Conservation (phyloP, 106 monocot genomes). For the Chionographis japonica region DNA sequence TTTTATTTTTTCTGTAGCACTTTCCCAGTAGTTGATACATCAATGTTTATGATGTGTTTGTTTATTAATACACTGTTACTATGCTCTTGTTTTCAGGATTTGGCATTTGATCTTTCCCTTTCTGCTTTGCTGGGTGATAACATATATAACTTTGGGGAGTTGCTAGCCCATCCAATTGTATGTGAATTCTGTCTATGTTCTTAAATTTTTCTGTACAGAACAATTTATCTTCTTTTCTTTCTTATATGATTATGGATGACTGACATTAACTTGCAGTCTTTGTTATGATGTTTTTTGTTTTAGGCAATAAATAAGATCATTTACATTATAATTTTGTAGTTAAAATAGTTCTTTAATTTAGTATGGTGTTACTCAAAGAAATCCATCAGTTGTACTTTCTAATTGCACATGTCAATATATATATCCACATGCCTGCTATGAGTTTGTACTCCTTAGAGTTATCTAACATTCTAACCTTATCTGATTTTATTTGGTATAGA, state of each 20-base stretch:
- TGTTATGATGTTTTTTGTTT: not conserved
- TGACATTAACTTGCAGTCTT: not conserved
- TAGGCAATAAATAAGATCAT: not conserved
- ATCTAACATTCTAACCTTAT: too few species aligned
- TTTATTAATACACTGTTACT: not conserved
- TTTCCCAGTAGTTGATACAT: not conserved
- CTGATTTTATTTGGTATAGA: too few species aligned
- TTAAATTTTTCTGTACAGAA: not conserved
- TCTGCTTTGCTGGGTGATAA: slow-evolving; percentile 71
- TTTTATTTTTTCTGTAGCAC: not conserved
- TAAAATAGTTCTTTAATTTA: too few species aligned
- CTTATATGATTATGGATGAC: too few species aligned
- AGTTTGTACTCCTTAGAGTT: too few species aligned
- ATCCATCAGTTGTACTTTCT: too few species aligned
- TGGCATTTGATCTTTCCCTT: slow-evolving; percentile 76
- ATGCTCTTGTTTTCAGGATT: slow-evolving; percentile 42
- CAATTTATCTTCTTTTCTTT: not conserved
- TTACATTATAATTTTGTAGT: not conserved
- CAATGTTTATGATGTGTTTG: too few species aligned
- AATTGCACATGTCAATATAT: too few species aligned
- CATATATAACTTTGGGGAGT: slow-evolving; percentile 84
- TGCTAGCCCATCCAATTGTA: slow-evolving; percentile 94
- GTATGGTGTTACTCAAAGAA: too few species aligned
- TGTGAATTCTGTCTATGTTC: slow-evolving; percentile 18
- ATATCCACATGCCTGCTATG: too few species aligned